Base-by-base conservation (phyloP, 139 green algal species). In the Chlorella sp. region DNA sequence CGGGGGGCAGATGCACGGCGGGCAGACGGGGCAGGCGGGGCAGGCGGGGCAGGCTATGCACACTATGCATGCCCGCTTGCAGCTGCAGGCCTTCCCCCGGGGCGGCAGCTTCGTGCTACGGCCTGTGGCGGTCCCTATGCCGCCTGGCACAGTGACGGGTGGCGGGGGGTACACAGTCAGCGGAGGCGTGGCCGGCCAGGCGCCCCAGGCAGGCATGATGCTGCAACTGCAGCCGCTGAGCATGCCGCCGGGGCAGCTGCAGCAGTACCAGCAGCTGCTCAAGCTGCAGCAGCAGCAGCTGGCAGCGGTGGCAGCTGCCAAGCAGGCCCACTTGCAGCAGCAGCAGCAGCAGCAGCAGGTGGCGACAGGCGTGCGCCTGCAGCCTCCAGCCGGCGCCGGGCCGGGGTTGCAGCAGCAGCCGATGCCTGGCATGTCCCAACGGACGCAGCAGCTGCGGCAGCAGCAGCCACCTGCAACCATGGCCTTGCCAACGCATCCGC, bases 241-340 rank as follows among this genome's bases (percentile, higher is more conserved):
- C 5, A n/a, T 88, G 68, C 84, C 32, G 68, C 68, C 84, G 16
- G 28, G 26, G 11, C 84, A 88, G 68, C 84, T 88, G 66, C 82
- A 86, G 82, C 82, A 86, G 53, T 86, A 86, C 60, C 68, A 80
- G 40, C 84, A 76, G 14, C 83, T 79, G 36, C 36, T 87, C 3
- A 60, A 64, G 84, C 84, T 69, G 68, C 84, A 88, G 40, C 84
- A 88, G 40, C 84, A 88, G 40, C 84, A 88, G 84, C 39, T 88
- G 28, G 84, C 39, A 30, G 84, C 84, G 11, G 60, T 68, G 68
- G 34, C 53, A 30, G 68, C 84, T 24, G 68, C 84, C 39, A 81
- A 79, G 66, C 64, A 80, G 26, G 37, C 37, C 1, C 64, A 64
- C 11, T 30, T 40, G 18, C 48, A 75, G 37, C 66, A 14, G 37